Base-by-base conservation (phyloP, 768 basidiomycete species). In the Trametes sanguinea region DNA sequence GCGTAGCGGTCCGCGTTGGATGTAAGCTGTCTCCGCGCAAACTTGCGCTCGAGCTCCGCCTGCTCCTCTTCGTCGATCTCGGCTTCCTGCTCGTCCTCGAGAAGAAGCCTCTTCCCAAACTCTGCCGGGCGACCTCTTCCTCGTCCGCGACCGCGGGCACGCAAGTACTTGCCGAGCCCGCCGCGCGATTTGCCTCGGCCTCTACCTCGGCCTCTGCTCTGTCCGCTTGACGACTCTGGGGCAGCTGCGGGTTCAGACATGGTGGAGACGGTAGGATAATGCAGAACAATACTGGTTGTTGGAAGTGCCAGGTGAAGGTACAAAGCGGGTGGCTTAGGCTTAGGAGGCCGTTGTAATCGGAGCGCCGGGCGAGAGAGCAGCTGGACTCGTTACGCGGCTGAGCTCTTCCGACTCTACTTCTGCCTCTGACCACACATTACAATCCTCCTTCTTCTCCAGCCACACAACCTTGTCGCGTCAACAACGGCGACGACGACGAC, bases 1-100 rank as follows among this genome's bases (percentile, higher is more conserved):
- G 69, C 79, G 69, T 93, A 93, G 54, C 90, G 79, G 77, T 92
- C 89, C 0, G 78, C 85, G 69, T 94, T 93, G 4, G 87, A 81
- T 3, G 79, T 85, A 14, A 94, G 76, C 51, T 84, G 76, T 40
- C 91, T 78, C 59, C 79, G 78, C 29, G 83, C 72, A 57, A 81
- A 92, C 68, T 83, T 87, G 39, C 69, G 72, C 14, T 75, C 76
- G 9, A 75, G 64, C 68, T 85, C 87, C 37, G 77, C 75, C 0
- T 77, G 80, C 33, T 77, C 80, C 64, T 86, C 87, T 37, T 81
- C 76, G 52, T 77, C 73, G 6, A 74, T 16, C 14, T 78, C 77
- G 0, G 65, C 74, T 5, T 64, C 67, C 14, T 72, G 70, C 71
- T 91, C 90, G 14, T 77, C 86, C 62, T 87, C 87, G 3, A 90